These are phyloP conservation scores for Termitomyces sp. DNA, from an alignment of 768 basidiomycete genomes.

Conservation along the genomic window DNA sequence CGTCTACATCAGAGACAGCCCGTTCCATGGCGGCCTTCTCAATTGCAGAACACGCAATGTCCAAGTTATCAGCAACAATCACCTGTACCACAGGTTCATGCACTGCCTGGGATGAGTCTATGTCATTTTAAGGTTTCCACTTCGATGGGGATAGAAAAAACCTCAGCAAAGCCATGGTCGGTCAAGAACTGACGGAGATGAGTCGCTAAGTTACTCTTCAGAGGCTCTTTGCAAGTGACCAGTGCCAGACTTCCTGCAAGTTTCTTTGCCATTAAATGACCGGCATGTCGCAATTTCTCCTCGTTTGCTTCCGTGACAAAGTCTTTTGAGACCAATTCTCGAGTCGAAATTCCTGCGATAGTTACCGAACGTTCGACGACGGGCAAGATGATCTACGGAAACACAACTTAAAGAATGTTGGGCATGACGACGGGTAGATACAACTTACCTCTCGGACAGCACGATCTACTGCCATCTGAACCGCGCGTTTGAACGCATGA, in stretches of 20 bases:
- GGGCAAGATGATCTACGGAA: conserved; percentile 79
- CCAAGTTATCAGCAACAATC: conserved; percentile 88
- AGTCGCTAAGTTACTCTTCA: conserved; percentile 85
- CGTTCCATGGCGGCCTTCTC: conserved; percentile 98
- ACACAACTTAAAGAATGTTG: not conserved
- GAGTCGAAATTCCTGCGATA: conserved; percentile 95
- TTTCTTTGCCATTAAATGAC: conserved; percentile 94
- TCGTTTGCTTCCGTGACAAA: conserved; percentile 92
- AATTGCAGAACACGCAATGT: conserved; percentile 89
- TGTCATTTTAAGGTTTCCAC: not conserved
- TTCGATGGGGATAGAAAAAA: conserved; percentile 19
- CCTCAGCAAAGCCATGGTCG: conserved; percentile 90
- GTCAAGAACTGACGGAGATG: conserved; percentile 80
- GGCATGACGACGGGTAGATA: conserved; percentile 1
- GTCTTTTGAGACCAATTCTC: conserved; percentile 93
- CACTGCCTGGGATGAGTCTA: conserved; percentile 35
- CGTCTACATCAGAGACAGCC: conserved; percentile 89
- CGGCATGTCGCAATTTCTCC: conserved; percentile 84
- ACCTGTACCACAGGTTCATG: conserved; percentile 75
- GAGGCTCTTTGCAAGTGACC: conserved; percentile 96
- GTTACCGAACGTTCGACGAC: conserved; percentile 98
- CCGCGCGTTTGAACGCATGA: conserved; percentile 82
- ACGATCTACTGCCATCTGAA: conserved; percentile 86
- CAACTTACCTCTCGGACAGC: conserved; percentile 83
- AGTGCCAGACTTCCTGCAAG: conserved; percentile 93